phyloP scores from a whole-genome alignment of 2,329 filamentous ascomycete species.

The Ophiostoma sp. region DNA sequence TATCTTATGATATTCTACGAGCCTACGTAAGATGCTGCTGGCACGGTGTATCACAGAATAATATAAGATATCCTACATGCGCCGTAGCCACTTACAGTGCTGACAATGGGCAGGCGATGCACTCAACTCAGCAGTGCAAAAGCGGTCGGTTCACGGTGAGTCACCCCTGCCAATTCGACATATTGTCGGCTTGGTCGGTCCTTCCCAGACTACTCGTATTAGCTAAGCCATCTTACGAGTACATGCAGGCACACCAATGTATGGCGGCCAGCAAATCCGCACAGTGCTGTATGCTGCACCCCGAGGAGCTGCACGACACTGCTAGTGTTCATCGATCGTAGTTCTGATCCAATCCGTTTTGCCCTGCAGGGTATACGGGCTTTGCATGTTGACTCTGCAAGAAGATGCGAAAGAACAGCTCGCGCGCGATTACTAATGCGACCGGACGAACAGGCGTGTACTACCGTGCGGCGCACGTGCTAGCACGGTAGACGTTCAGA shows the following conservation, averaged over 20 bases:
- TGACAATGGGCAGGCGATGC: not conserved
- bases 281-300: not conserved
- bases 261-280: not conserved
- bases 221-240: not conserved
- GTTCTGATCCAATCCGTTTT: not conserved
- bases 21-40: not conserved
- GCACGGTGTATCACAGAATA: not conserved
- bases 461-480: not conserved
- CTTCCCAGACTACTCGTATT: not conserved
- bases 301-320: not conserved
- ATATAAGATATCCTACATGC: not conserved
- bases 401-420: not conserved
- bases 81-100: no score
- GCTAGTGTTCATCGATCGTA: no score
- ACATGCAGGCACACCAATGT: no score
- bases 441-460: no score
- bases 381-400: not conserved
- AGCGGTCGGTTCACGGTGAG: conserved; percentile 2
- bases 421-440: no score
- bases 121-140: not conserved
- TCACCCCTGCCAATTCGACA: not conserved
- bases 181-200: not conserved
- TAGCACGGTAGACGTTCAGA: not conserved
- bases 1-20: not conserved
- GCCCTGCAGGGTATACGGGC: not conserved